Conservation (phyloP, 352 stramenopile species). For the Globisporangium spinosum region DNA sequence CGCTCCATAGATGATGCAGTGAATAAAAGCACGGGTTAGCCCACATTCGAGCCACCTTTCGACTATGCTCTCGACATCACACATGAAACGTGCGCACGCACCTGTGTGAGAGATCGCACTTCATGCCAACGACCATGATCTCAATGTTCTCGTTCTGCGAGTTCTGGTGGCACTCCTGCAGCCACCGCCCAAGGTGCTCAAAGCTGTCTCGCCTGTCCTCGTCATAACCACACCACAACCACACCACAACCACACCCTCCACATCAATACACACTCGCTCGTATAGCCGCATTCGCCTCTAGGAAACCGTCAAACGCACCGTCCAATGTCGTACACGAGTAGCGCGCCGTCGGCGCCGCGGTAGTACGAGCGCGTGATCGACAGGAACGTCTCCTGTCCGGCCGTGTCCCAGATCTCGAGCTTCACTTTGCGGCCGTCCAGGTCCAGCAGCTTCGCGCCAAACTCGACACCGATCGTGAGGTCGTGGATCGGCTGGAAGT, state of each 20-base stretch:
- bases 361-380: slow-evolving; percentile 89
- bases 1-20: background rate
- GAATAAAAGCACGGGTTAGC: background rate
- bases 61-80: background rate
- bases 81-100: slow-evolving; percentile 5
- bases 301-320: slow-evolving; percentile 15
- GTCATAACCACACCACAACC: background rate
- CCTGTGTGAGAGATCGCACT: slow-evolving; percentile 57
- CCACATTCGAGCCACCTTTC: background rate
- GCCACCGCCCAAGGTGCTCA: slow-evolving; percentile 66
- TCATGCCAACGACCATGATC: slow-evolving; percentile 87
- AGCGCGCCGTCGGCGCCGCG: slow-evolving; percentile 82
- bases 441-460: slow-evolving; percentile 79
- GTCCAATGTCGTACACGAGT: slow-evolving; percentile 86
- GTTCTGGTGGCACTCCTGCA: slow-evolving; percentile 84
- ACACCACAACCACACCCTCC: background rate
- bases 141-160: slow-evolving; percentile 81
- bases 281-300: background rate
- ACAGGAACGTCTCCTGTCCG: slow-evolving; percentile 88
- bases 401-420: slow-evolving; percentile 92
- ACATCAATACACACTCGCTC: background rate
- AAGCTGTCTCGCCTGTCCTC: slow-evolving; percentile 62
- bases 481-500: slow-evolving; percentile 88
- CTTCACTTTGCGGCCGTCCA: slow-evolving; percentile 85
- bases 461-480: slow-evolving; percentile 92